Conservation (phyloP, 805 yeast genomes). For the Ogataea populi-albae region DNA sequence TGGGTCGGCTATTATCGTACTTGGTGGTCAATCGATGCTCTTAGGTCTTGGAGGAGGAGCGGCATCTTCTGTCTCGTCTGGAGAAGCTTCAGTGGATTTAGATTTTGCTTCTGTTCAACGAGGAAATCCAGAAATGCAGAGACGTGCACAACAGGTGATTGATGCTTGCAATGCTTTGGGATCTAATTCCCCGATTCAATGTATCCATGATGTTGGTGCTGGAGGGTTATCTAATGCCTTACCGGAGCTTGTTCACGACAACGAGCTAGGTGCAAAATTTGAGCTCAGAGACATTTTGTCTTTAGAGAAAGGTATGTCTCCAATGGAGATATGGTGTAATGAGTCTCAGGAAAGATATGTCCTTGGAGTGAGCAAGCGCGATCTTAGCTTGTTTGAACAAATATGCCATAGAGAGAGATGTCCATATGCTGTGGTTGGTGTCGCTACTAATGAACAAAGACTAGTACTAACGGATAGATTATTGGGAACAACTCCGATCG, state of each 20-base stretch:
- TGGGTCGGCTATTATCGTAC: slow-evolving; percentile 84
- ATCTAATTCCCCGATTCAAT: slow-evolving; percentile 73
- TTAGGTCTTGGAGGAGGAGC: slow-evolving; percentile 99
- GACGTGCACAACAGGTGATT: slow-evolving; percentile 98
- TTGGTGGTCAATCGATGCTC: slow-evolving; percentile 97
- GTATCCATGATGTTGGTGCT: slow-evolving; percentile 98
- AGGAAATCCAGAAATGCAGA: slow-evolving; percentile 99
- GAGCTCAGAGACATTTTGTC: slow-evolving; percentile 88
- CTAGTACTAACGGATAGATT: slow-evolving; percentile 76
- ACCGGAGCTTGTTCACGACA: slow-evolving; percentile 97
- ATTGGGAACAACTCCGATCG: slow-evolving; percentile 83
- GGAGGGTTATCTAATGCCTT: slow-evolving; percentile 97
- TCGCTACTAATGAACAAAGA: slow-evolving; percentile 84
- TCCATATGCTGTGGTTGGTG: slow-evolving; percentile 93
- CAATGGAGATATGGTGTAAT: slow-evolving; percentile 99
- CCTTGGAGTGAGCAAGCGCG: slow-evolving; percentile 80
- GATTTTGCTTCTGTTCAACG: slow-evolving; percentile 99
- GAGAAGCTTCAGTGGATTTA: slow-evolving; percentile 92
- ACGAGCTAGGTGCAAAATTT: slow-evolving; percentile 89
- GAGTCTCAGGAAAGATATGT: slow-evolving; percentile 99
- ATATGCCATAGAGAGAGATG: slow-evolving; percentile 96
- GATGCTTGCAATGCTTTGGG: slow-evolving; percentile 90
- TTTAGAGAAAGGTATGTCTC: slow-evolving; percentile 97
- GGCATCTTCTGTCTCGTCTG: slow-evolving; percentile 94
- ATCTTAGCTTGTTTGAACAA: slow-evolving; percentile 64